Evolutionary conservation across 805 yeast genomes (phyloP).

Genomic region (Nakazawaea ambrosiae): DNA sequence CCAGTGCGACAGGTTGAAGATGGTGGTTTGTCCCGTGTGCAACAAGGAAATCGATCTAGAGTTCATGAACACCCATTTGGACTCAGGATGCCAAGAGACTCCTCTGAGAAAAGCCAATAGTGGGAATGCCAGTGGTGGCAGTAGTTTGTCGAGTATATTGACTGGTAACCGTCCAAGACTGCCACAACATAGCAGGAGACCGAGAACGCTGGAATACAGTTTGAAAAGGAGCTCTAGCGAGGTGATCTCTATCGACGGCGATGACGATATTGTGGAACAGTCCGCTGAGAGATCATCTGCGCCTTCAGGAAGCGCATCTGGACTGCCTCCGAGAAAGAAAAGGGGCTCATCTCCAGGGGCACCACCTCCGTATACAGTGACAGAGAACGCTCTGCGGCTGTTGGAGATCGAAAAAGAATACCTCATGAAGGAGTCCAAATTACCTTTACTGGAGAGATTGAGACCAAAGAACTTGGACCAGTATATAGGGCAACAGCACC

Average conservation of each 20-base stretch:
- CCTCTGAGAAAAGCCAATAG: background rate
- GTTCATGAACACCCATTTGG: constrained; percentile 28
- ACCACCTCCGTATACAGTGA: constrained; percentile 14
- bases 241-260: constrained; percentile 5
- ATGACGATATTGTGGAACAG: background rate
- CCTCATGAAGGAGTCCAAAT: constrained; percentile 17
- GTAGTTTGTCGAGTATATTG: constrained; percentile 6
- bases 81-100: constrained; percentile 17
- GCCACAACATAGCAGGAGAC: background rate
- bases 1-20: too few relatives aligned
- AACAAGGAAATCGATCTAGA: constrained; percentile 19
- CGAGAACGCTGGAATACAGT: background rate
- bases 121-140: background rate
- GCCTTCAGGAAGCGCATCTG: background rate
- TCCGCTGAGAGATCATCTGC: background rate
- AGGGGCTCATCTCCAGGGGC: constrained; percentile 11
- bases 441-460: constrained; percentile 71
- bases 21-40: constrained; percentile 31
- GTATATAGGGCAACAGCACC: constrained; percentile 80
- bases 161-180: constrained; percentile 7
- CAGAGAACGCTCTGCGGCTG: constrained; percentile 4
- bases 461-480: constrained; percentile 68
- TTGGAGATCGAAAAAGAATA: constrained; percentile 14
- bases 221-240: constrained; percentile 3
- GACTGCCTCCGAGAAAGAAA: constrained; percentile 10